Evolutionary conservation across 2,329 filamentous ascomycete species (phyloP).

Genomic region (Pestalotiopsis sp.): DNA sequence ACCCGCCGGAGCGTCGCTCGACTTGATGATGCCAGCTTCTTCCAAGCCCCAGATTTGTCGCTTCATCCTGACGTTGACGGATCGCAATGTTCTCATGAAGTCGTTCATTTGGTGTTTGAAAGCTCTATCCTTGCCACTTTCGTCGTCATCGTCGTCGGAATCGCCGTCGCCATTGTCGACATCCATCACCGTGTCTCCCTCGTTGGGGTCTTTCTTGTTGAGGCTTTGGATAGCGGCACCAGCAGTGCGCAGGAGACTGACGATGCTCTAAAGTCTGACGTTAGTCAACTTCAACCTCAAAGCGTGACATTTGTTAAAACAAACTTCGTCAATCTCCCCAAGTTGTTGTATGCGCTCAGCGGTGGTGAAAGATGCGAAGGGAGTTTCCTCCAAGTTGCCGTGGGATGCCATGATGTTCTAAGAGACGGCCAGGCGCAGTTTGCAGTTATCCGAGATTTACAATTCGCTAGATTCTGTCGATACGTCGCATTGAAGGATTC

Average conservation of each 20-base stretch:
- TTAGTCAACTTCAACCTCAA: conserved; percentile 46
- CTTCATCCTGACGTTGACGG: conserved; percentile 73
- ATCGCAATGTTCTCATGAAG: conserved; percentile 75
- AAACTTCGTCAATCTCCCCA: conserved; percentile 73
- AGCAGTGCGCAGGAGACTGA: conserved; percentile 58
- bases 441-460: too few species aligned
- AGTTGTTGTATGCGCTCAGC: conserved; percentile 81
- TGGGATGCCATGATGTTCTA: conserved; percentile 17
- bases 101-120: conserved; percentile 64
- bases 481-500: too few species aligned
- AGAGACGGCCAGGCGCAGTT: too few species aligned
- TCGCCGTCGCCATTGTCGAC: conserved; percentile 8
- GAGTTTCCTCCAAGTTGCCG: conserved; percentile 25
- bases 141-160: conserved; percentile 12
- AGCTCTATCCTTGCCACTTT: conserved; percentile 49
- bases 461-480: too few species aligned
- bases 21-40: conserved; percentile 73
- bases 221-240: conserved; percentile 67
- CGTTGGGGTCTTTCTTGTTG: conserved; percentile 46
- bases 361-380: conserved; percentile 64
- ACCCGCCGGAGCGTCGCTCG: background rate
- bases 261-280: conserved; percentile 33
- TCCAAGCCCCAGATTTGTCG: conserved; percentile 79
- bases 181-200: conserved; percentile 17
- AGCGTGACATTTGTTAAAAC: conserved; percentile 35